Evolutionary conservation across 352 stramenopile species (phyloP).

Genomic region (Pythium rhizo-oryzae): DNA sequence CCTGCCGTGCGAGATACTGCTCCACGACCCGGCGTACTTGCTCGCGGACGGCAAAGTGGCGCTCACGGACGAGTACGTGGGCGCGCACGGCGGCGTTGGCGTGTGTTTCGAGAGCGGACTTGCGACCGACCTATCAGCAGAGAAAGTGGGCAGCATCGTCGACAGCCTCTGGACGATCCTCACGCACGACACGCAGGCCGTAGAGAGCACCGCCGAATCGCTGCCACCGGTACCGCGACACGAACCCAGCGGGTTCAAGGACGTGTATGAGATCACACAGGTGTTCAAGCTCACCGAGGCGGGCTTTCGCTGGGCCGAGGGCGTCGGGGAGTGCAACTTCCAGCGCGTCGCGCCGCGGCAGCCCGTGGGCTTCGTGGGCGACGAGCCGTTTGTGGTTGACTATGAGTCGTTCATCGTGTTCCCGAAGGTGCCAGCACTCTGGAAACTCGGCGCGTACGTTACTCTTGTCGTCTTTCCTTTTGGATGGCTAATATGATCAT

Average conservation of each 20-base stretch:
- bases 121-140: slow-evolving; percentile 50
- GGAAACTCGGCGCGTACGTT: slow-evolving; percentile 60
- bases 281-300: slow-evolving; percentile 61
- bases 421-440: slow-evolving; percentile 59
- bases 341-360: slow-evolving; percentile 41
- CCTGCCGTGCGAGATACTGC: slow-evolving; percentile 55
- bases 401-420: slow-evolving; percentile 75
- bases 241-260: background rate
- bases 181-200: slow-evolving; percentile 37
- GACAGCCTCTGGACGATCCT: slow-evolving; percentile 54
- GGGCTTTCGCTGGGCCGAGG: slow-evolving; percentile 60
- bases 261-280: slow-evolving; percentile 57
- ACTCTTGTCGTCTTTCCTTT: no score
- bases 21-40: slow-evolving; percentile 65
- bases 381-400: slow-evolving; percentile 45
- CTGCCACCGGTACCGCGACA: background rate
- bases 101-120: slow-evolving; percentile 74
- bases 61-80: slow-evolving; percentile 77
- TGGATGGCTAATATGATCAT: no score
- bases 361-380: slow-evolving; percentile 53
- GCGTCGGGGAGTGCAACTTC: slow-evolving; percentile 66
- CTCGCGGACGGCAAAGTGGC: slow-evolving; percentile 58
- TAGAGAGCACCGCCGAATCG: slow-evolving; percentile 35
- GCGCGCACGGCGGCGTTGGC: slow-evolving; percentile 54
- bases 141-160: slow-evolving; percentile 49